Percentiles rank a stretch among this genome's conserved stretches.
These are phyloP conservation scores for Chalciporus sphaerocephalus DNA, from an alignment of 768 basidiomycete species.

Conservation along the genomic window DNA sequence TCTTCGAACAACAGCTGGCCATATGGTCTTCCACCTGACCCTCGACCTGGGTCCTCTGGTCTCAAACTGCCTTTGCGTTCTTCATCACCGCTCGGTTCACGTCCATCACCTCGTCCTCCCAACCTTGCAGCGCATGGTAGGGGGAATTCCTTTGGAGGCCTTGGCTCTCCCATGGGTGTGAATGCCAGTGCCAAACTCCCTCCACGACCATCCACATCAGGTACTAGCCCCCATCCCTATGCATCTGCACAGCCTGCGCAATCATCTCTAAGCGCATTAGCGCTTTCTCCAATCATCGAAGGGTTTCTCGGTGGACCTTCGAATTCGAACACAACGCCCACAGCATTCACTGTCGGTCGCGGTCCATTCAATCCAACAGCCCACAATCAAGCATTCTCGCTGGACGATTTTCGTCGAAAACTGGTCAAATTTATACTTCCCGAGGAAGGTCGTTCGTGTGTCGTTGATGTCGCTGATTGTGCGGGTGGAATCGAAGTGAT, in stretches of 20 bases:
- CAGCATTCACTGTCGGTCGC: slow-evolving; percentile 52
- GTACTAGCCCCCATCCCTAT: slow-evolving; percentile 53
- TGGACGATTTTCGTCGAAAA: slow-evolving; percentile 79
- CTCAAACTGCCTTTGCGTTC: slow-evolving; percentile 39
- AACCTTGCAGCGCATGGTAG: slow-evolving; percentile 47
- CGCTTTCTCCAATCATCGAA: slow-evolving; percentile 74
- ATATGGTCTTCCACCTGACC: slow-evolving; percentile 58
- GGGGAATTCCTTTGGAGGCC: slow-evolving; percentile 46
- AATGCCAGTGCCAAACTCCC: slow-evolving; percentile 40
- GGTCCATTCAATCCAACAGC: slow-evolving; percentile 53
- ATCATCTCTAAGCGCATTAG: slow-evolving; percentile 35
- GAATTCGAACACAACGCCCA: slow-evolving; percentile 46
- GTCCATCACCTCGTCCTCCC: slow-evolving; percentile 36
- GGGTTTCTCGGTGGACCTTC: slow-evolving; percentile 38
- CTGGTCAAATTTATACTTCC: slow-evolving; percentile 85
- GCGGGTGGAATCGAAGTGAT: slow-evolving; percentile 81
- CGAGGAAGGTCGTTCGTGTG: slow-evolving; percentile 73
- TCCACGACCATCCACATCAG: slow-evolving; percentile 40
- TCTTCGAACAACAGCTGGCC: slow-evolving; percentile 39
- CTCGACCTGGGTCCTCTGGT: slow-evolving; percentile 50
- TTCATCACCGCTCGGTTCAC: slow-evolving; percentile 25
- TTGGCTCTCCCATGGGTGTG: slow-evolving; percentile 37
- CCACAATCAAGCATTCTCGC: slow-evolving; percentile 43
- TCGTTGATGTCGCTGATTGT: slow-evolving; percentile 79
- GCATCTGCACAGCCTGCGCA: slow-evolving; percentile 52